Conservation (phyloP, 805 yeast genomes). For the Yarrowia divulgata region DNA sequence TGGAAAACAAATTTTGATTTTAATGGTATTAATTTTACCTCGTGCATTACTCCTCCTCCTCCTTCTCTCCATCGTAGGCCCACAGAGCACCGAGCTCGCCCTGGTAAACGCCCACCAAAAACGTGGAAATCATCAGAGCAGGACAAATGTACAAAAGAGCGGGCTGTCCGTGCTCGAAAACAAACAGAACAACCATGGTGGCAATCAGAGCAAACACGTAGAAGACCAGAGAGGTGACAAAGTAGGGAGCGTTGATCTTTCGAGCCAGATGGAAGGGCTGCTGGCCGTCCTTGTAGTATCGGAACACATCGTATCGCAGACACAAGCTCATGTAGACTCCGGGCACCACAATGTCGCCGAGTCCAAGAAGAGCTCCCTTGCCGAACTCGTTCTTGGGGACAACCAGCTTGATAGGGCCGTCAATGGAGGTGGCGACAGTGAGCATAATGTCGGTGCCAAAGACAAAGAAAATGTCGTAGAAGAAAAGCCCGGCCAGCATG, state of each 20-base stretch:
- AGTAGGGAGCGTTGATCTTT: conserved; percentile 57
- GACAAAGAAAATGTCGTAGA: conserved; percentile 72
- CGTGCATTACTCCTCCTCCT: background rate
- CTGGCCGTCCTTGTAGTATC: conserved; percentile 50
- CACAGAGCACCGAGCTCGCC: conserved; percentile 57
- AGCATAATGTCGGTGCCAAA: conserved; percentile 68
- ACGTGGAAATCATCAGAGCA: conserved; percentile 51
- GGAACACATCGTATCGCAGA: conserved; percentile 61
- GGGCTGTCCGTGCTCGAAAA: conserved; percentile 63
- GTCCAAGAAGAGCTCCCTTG: conserved; percentile 58
- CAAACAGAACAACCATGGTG: conserved; percentile 55
- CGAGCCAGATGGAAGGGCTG: conserved; percentile 46
- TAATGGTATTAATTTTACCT: background rate
- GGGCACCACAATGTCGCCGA: conserved; percentile 73
- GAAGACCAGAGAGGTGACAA: conserved; percentile 55
- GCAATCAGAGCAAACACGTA: conserved; percentile 57
- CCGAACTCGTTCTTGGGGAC: conserved; percentile 51
- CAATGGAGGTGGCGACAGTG: conserved; percentile 63
- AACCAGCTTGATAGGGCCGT: conserved; percentile 61
- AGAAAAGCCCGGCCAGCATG: conserved; percentile 59
- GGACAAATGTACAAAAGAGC: conserved; percentile 73
- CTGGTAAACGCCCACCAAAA: conserved; percentile 50
- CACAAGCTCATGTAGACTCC: conserved; percentile 62
- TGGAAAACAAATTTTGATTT: too few species aligned
- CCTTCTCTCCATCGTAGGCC: conserved; percentile 48